phyloP scores from a whole-genome alignment of 805 yeast species.

The Priceomyces haplophilus region DNA sequence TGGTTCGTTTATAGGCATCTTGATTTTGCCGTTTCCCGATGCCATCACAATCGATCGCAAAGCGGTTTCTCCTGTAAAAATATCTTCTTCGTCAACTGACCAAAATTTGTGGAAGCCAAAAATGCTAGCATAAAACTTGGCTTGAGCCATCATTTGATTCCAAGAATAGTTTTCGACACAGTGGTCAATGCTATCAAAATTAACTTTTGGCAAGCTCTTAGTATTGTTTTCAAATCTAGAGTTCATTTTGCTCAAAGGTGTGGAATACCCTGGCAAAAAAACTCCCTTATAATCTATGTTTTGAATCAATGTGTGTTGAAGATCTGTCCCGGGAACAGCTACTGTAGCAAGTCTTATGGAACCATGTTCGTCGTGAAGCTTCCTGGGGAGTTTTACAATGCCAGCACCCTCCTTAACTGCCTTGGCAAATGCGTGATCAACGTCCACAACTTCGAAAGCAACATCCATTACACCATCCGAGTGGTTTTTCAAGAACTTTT shows the following conservation, averaged over 20 bases:
- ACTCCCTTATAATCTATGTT: slow-evolving; percentile 36
- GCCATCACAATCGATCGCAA: slow-evolving; percentile 77
- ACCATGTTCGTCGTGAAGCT: slow-evolving; percentile 48
- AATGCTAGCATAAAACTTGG: slow-evolving; percentile 55
- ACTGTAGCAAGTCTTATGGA: slow-evolving; percentile 48
- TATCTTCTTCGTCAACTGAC: slow-evolving; percentile 79
- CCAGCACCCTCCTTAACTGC: slow-evolving; percentile 57
- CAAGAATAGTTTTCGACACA: slow-evolving; percentile 78
- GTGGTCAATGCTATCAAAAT: slow-evolving; percentile 59
- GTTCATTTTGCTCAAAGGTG: slow-evolving; percentile 2
- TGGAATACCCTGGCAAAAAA: slow-evolving; percentile 44
- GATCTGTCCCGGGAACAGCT: slow-evolving; percentile 50
- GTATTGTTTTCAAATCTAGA: slow-evolving; percentile 2
- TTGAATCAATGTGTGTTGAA: slow-evolving; percentile 67
- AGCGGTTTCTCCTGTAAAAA: slow-evolving; percentile 68
- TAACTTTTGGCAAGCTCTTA: slow-evolving; percentile 28
- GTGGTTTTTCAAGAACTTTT: slow-evolving; percentile 41
- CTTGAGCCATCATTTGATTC: slow-evolving; percentile 58
- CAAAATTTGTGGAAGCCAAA: slow-evolving; percentile 78
- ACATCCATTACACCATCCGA: slow-evolving; percentile 84
- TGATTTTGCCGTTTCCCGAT: slow-evolving; percentile 57
- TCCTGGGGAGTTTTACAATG: slow-evolving; percentile 23
- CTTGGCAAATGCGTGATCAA: slow-evolving; percentile 38
- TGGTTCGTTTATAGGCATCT: slow-evolving; percentile 86
- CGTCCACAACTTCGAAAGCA: slow-evolving; percentile 58